Evolutionary conservation across 257 asterid species (phyloP), one percentile per base, ranked within the genome.

Genomic region (Mentha longifolia): DNA sequence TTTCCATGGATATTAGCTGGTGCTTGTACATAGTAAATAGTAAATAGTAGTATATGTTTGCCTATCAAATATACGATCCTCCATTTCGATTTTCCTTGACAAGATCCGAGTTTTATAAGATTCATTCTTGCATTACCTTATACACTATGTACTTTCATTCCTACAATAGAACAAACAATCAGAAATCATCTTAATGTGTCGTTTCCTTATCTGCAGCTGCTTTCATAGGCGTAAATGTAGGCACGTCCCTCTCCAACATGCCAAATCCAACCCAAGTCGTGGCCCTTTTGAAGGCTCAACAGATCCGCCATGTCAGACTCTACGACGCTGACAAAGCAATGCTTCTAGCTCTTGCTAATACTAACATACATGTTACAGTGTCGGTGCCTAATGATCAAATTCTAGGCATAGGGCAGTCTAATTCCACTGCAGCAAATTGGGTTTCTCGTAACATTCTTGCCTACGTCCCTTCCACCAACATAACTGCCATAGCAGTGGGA

Each of bases 341-440:
- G 93, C 87, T 92, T 17, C 75, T 74, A 0, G 96, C 96, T 52
- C 97, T 92, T 17, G 96, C 98, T n/a, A 79, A 87, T 45, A 80
- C 98, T 1, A 90, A 86, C 55, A 90, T 92, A 65, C 81, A 68
- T 3, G 97, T 92, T 8, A 84, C 83, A 1, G 85, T 92, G 9
- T 87, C 98, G 0, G 86, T 92, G 41, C 98, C 98, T 16, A 92
- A 92, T 54, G 98, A 90, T 47, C 90, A 92, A 69, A 79, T 92
- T 5, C 66, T 92, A 42, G 98, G 90, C 65, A 88, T 90, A 28
- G 98, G 98, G 17, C 97, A 88, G 37, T 90, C 98, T 8, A 92
- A 92, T 45, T 75, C 90, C 66, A 88, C 97, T 3, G 98, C 98
- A 0, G 87, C 95, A 50, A 93, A 91, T 76, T 93, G 98, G 98